A percentile compares a stretch with the other conserved stretches of the same genome.
phyloP scores from a whole-genome alignment of 2,329 filamentous ascomycete genomes.

The Cytospora chrysosperma region DNA sequence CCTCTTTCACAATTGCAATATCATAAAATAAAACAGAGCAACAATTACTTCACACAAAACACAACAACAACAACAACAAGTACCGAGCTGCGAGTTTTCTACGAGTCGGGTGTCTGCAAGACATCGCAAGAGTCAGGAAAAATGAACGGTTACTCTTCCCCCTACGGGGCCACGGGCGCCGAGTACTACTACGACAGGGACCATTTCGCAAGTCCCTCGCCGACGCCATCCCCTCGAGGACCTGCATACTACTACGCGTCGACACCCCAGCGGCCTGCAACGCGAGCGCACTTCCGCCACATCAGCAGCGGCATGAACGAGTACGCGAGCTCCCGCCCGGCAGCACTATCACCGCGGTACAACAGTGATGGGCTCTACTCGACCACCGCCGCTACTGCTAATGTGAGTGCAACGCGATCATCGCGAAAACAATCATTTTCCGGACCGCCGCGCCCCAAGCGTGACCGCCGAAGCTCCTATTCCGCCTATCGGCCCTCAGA shows the following conservation, averaged over 20 bases:
- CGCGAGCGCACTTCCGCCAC: conserved; percentile 50
- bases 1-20: conserved; percentile 32
- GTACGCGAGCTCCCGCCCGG: conserved; percentile 45
- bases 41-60: conserved; percentile 18
- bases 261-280: conserved; percentile 54
- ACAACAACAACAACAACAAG: conserved; percentile 24
- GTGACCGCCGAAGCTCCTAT: conserved; percentile 57
- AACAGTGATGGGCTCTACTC: conserved; percentile 60
- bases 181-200: conserved; percentile 53
- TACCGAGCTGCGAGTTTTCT: conserved; percentile 24
- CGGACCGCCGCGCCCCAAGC: conserved; percentile 45
- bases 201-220: conserved; percentile 51
- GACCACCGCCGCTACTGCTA: conserved; percentile 50
- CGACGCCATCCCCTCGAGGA: conserved; percentile 56
- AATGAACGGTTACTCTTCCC: conserved; percentile 43
- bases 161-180: conserved; percentile 48
- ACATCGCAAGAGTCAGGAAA: conserved; percentile 37
- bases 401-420: conserved; percentile 59
- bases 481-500: conserved; percentile 59
- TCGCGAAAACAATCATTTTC: conserved; percentile 49
- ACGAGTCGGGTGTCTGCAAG: conserved; percentile 32
- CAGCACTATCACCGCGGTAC: conserved; percentile 58
- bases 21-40: conserved; percentile 10
- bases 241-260: conserved; percentile 43
- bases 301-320: conserved; percentile 43